These are phyloP conservation scores for Pythium coloratum DNA, from an alignment of 352 stramenopile species.

Conservation along the genomic window DNA sequence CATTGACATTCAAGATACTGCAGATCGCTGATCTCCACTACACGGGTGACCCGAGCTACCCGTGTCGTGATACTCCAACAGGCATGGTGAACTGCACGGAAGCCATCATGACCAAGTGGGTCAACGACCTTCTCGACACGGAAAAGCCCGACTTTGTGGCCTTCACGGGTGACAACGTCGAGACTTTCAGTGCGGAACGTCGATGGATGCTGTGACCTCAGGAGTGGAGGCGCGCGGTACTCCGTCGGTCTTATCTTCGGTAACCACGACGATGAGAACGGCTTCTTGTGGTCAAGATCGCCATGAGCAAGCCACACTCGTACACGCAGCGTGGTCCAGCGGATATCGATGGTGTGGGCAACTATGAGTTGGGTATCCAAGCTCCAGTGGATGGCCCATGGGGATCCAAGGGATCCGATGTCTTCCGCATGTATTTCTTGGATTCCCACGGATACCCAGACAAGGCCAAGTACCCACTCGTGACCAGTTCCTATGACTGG, in stretches of 20 bases:
- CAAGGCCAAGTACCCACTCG: slow-evolving; percentile 9
- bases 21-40: slow-evolving; percentile 71
- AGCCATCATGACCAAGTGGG: slow-evolving; percentile 45
- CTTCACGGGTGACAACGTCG: slow-evolving; percentile 65
- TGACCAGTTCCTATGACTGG: slow-evolving; percentile 16
- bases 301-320: slow-evolving; percentile 36
- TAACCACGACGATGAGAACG: slow-evolving; percentile 62
- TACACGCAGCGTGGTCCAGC: slow-evolving; percentile 50
- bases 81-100: slow-evolving; percentile 37
- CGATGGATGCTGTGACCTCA: slow-evolving; percentile 41
- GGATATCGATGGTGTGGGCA: slow-evolving; percentile 54
- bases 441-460: slow-evolving; percentile 48
- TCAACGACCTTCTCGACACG: slow-evolving; percentile 55
- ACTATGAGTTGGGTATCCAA: slow-evolving; percentile 59
- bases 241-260: slow-evolving; percentile 58
- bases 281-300: slow-evolving; percentile 41
- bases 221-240: slow-evolving; percentile 47
- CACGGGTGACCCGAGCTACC: slow-evolving; percentile 37
- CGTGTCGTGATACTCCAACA: slow-evolving; percentile 40
- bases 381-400: too few species aligned
- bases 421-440: slow-evolving; percentile 77
- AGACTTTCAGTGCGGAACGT: slow-evolving; percentile 26
- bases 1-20: slow-evolving; percentile 56
- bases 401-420: slow-evolving; percentile 32
- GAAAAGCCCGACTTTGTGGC: slow-evolving; percentile 68